A percentile compares a stretch with the other conserved stretches of the same genome.
phyloP scores from a whole-genome alignment of 2,329 filamentous ascomycete genomes.

The Colletotrichum simmondsii region DNA sequence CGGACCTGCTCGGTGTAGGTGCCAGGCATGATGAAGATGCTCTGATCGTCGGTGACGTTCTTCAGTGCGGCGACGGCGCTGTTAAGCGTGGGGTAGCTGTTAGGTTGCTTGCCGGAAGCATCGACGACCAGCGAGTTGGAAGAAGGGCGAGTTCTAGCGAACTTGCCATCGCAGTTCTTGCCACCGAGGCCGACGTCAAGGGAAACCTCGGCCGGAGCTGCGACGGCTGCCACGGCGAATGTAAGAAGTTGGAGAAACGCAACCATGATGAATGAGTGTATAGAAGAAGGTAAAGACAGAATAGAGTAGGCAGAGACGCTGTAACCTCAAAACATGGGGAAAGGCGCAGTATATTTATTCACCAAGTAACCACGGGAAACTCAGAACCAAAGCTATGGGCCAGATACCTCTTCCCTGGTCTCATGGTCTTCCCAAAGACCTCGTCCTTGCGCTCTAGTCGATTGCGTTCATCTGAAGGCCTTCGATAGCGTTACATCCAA shows the following conservation, averaged over 20 bases:
- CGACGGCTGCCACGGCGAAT: background rate
- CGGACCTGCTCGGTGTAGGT: conserved; percentile 56
- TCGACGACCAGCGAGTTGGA: conserved; percentile 13
- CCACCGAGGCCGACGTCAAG: background rate
- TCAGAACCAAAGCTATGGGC: background rate
- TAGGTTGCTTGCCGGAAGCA: conserved; percentile 8
- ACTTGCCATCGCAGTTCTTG: conserved; percentile 11
- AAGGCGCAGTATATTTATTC: conserved; percentile 11
- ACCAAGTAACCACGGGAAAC: background rate
- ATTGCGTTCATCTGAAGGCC: conserved; percentile 11
- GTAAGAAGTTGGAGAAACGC: conserved; percentile 3
- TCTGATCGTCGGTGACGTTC: conserved; percentile 39
- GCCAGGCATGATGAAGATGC: conserved; percentile 67
- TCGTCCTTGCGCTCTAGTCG: background rate
- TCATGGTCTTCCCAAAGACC: background rate
- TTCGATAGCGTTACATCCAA: background rate
- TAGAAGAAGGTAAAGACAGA: background rate
- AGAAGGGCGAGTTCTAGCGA: conserved; percentile 13
- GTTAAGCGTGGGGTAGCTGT: conserved; percentile 24
- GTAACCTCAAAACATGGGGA: background rate
- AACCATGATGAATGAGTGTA: conserved; percentile 17
- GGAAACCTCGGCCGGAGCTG: background rate
- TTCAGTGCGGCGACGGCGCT: conserved; percentile 34
- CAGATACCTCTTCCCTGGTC: background rate
- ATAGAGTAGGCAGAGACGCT: background rate